phyloP scores from a whole-genome alignment of 148 eudicot genomes.

The Rhododendron mucronatum region DNA sequence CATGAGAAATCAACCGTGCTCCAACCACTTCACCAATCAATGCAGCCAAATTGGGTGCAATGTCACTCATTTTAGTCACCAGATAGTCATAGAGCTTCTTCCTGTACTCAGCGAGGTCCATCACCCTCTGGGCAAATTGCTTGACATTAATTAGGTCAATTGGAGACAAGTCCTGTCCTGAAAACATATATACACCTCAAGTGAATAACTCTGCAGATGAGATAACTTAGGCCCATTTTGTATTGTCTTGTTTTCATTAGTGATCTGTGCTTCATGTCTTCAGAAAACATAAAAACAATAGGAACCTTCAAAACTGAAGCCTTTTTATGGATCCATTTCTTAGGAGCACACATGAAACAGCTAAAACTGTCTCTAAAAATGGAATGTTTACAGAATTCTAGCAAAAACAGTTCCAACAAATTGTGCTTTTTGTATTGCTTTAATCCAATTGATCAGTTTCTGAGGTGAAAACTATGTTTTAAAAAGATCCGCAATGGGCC shows the following conservation, averaged over 20 bases:
- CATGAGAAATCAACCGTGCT: constrained; percentile 94
- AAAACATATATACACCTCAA: background rate
- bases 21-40: constrained; percentile 96
- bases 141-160: constrained; percentile 91
- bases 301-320: background rate
- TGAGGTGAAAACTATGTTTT: background rate
- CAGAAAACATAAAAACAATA: background rate
- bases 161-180: constrained; percentile 93
- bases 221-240: background rate
- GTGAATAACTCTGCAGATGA: background rate
- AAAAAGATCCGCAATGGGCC: background rate
- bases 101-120: constrained; percentile 92
- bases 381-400: background rate
- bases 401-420: background rate
- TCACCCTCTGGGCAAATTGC: constrained; percentile 86
- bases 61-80: constrained; percentile 85
- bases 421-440: background rate
- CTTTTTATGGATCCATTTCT: background rate
- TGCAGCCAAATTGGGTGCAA: constrained; percentile 94
- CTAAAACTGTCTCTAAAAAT: background rate
- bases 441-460: background rate
- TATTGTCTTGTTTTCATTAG: background rate
- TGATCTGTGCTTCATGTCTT: background rate
- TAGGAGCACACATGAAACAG: background rate
- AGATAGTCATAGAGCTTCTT: constrained; percentile 81